Percentiles rank a stretch among this genome's conserved stretches.
phyloP scores from a whole-genome alignment of 176 grass and related monocot genomes.

The Cenchrus americanus region DNA sequence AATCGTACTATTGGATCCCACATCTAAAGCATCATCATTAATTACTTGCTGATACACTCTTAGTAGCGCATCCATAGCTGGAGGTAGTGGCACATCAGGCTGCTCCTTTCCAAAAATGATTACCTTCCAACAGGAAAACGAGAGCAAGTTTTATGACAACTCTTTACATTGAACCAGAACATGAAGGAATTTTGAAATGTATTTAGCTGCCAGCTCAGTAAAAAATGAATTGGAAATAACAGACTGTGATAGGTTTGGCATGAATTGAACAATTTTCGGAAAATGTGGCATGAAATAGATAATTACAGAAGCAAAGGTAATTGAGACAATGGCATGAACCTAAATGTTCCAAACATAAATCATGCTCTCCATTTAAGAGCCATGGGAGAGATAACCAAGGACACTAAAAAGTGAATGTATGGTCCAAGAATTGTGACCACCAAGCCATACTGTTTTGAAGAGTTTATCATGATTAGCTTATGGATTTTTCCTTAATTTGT shows the following conservation, averaged over 20 bases:
- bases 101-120: conserved; percentile 59
- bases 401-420: conserved; percentile 7
- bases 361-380: background rate
- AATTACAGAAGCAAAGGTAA: background rate
- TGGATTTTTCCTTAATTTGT: background rate
- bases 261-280: too few species aligned
- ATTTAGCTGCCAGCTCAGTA: background rate
- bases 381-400: background rate
- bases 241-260: too few species aligned
- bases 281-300: background rate
- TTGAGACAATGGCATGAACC: background rate
- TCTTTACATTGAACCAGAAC: conserved; percentile 10
- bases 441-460: background rate
- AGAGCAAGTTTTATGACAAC: conserved; percentile 21
- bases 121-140: conserved; percentile 38
- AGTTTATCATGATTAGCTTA: background rate
- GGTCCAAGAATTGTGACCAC: background rate
- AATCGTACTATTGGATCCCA: conserved; percentile 30
- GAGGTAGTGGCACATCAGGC: conserved; percentile 48
- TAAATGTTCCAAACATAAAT: background rate
- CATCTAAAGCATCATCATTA: conserved; percentile 35
- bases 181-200: background rate
- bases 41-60: conserved; percentile 50
- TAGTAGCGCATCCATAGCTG: conserved; percentile 57
- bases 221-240: background rate